Conservation (phyloP, 2,329 filamentous ascomycete species). For the Raffaelea deltoideospora region DNA sequence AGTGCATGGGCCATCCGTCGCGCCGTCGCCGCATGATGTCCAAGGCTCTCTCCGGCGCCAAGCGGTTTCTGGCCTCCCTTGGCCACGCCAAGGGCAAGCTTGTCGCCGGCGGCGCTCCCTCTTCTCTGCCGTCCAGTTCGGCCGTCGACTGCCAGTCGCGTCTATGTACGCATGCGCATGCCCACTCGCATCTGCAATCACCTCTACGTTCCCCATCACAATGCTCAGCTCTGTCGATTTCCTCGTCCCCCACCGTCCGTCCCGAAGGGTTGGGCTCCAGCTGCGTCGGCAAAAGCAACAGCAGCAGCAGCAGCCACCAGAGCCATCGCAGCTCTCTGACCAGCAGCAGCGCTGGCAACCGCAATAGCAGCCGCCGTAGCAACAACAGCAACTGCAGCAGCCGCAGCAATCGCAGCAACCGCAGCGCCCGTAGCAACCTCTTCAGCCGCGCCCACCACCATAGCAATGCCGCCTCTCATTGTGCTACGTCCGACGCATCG, state of each 20-base stretch:
- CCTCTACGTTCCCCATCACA: too few species aligned
- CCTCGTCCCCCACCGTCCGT: too few species aligned
- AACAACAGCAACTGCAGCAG: background rate
- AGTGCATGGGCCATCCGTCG: constrained; percentile 33
- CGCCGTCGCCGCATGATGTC: constrained; percentile 36
- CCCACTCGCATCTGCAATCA: background rate
- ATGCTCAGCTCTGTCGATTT: too few species aligned
- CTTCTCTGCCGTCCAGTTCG: constrained; percentile 1
- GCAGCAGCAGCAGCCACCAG: constrained; percentile 3
- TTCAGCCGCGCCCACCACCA: background rate
- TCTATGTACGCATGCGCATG: too few species aligned
- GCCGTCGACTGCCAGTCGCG: too few species aligned
- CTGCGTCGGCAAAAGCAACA: constrained; percentile 2
- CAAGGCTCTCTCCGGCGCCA: constrained; percentile 36
- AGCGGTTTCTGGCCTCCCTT: constrained; percentile 36
- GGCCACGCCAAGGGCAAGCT: constrained; percentile 28
- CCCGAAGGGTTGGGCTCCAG: too few species aligned
- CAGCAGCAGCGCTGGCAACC: too few species aligned
- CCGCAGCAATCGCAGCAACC: constrained; percentile 7
- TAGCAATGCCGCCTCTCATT: background rate
- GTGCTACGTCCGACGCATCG: background rate
- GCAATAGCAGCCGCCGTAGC: background rate
- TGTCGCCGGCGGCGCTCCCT: constrained; percentile 9
- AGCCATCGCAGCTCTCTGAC: background rate
- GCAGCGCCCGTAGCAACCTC: background rate